Evolutionary conservation across 2,329 filamentous ascomycete species (phyloP), one percentile per base, ranked within the genome.

Genomic region (Ceratocystis eucalypticola): DNA sequence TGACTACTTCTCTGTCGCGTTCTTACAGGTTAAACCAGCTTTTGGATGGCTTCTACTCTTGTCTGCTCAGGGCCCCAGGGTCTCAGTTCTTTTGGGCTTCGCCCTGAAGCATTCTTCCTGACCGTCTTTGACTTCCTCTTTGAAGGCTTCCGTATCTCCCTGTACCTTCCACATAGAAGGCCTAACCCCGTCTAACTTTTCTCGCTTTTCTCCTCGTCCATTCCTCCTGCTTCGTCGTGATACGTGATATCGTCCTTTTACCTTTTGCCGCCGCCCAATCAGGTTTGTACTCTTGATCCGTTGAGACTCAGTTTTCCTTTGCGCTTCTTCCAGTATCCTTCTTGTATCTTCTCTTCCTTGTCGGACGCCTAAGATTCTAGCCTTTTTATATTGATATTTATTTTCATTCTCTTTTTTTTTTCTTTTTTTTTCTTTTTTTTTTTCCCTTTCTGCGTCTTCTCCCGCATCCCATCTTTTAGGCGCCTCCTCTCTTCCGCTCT

Each of bases 1-100:
- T 30, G 22, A 30, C 25, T 28, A 12, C 6, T 33, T 17, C 22
- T 57, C 2, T 57, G 22, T 28, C 25, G 25, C 22, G 53, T 57
- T 22, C 53, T 30, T 57, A 28, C 53, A 57, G 53, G 53, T 57
- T 57, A 57, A 57, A 57, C 53, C 53, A 57, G 53, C 22, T 50
- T 57, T 28, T 10, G 10, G 33, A 37, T 37, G 33, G 33, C 33
- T 10, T 37, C 33, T 12, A 12, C 10, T 37, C 33, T 37, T 37
- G 33, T 28, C 22, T 50, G 53, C 53, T 28, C 17, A 17, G 25
- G 10, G 53, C 25, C 30, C 25, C 10, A 57, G 22, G 53, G 53
- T 57, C 22, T 57, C 22, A 57, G 22, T 57, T 30, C 22, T 12
- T 28, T 57, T 4, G 33, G 33, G 53, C 53, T 33, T 28, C 30